phyloP scores from a whole-genome alignment of 768 basidiomycete genomes.

The Vararia minispora region DNA sequence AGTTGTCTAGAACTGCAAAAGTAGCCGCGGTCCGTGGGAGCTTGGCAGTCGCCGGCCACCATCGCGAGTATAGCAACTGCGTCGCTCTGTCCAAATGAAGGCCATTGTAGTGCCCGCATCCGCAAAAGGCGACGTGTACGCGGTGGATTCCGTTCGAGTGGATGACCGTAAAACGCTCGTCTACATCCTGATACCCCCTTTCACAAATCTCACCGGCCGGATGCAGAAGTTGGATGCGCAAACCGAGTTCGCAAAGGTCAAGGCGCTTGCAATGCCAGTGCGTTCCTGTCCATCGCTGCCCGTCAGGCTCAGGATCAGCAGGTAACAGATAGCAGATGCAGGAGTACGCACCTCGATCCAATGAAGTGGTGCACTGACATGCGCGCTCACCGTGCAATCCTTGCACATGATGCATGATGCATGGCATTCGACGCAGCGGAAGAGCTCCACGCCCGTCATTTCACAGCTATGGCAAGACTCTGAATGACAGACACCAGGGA shows the following conservation, averaged over 20 bases:
- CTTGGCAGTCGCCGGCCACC: neutral
- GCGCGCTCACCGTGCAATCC: no score
- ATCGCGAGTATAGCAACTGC: neutral
- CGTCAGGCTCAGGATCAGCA: no score
- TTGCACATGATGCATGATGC: no score
- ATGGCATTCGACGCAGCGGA: no score
- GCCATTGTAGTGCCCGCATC: neutral
- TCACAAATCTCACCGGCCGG: neutral
- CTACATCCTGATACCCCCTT: neutral
- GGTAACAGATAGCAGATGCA: no score
- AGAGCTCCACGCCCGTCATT: no score
- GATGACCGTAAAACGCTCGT: neutral
- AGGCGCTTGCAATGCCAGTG: no score
- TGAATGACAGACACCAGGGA: no score
- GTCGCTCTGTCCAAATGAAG: neutral
- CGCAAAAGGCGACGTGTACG: neutral
- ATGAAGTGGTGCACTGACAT: no score
- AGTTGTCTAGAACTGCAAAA: neutral
- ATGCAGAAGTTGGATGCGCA: neutral
- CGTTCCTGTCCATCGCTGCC: no score
- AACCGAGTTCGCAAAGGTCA: conserved; percentile 1
- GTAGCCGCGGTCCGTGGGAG: neutral
- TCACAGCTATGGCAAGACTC: no score
- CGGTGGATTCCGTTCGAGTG: neutral
- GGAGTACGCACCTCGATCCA: no score